Base-by-base conservation (phyloP, 345 rosid species). In the Eucalyptus cladocalyx region DNA sequence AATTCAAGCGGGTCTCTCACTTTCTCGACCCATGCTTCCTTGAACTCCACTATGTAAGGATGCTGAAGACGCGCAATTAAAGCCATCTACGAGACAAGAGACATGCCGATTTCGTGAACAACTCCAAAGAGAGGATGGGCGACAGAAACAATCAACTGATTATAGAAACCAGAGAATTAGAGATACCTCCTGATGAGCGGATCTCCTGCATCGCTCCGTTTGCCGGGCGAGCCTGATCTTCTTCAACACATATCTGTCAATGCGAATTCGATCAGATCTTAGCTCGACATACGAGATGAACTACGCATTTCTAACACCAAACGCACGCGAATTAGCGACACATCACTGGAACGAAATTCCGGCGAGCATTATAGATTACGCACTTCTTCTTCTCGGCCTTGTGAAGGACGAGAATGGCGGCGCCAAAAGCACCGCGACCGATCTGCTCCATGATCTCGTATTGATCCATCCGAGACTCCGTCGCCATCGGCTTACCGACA, bases 11-110 rank as follows among this genome's bases (percentile, higher is more conserved):
- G 88, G 40, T 58, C 48, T 62, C 96, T 92, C 89, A 94, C 99
- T 93, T 98, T 98, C 94, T 98, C 99, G 90, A 98, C 99, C 99
- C 99, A 98, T 30, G 99, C 99, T 95, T 97, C 99, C 93, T 97
- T 98, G 92, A 95, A 98, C 91, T 98, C 98, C n/a, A 98, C 97
- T 80, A 97, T 95, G 92, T 95, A 96, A 85, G 98, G 99, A 87
- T 98, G 99, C 86, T 95, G 97, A 92, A 98, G 91, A 89, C 98
- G 94, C 8, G 99, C 98, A 89, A 98, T 97, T 15, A 98, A 93
- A 86, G 97, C 96, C 99, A 98, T 98, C 99, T 98, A 87, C 80
- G 89, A 89, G 69, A 87, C 88, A 90, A 69, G 67, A 90, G n/a
- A 87, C 89, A 85, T 86, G 7, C 86, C 85, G 56, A 87, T 87